Base-by-base conservation (phyloP, 768 basidiomycete genomes). In the Suillus brevipes region DNA sequence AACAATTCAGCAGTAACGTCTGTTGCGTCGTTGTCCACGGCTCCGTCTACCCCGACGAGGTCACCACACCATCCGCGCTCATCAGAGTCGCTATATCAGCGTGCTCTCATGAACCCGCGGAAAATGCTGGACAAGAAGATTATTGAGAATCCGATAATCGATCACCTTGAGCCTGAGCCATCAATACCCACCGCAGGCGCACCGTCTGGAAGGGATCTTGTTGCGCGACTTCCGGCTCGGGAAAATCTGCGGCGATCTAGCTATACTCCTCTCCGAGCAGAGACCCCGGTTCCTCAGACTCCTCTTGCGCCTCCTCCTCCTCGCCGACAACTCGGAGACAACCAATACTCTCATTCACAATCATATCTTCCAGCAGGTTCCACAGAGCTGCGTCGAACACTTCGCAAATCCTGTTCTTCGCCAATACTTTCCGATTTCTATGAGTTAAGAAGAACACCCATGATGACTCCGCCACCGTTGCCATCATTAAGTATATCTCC, bases 301-400 rank as follows among this genome's bases (percentile, higher is more conserved):
- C 87, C 89, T 25, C 80, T 92, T 23, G 80, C 86, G 2, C 91
- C 89, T 2, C 91, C 89, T 42, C 86, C 91, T 6, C 90, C 91
- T 12, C 83, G 81, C 68, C 77, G 81, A 68, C 74, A 83, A 36
- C 73, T 83, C 63, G 61, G 69, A 47, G 78, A 68, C 5, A 77
- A 83, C 10, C 71, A 82, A 23, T 83, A 83, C 68, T 89, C 88
- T 16, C 74, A 80, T 43, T 90, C 89, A 3, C 87, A 89, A 68
- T 85, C 85, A 7, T 79, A 85, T 65, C 73, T 88, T 31, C 73
- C 72, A 8, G 63, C 50, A 42, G 50, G 45, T 59, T 66, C 61
- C 28, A 36, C 49, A 63, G 18, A 61, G 23, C 20, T 47, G 5
- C 61, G 66, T 66, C 69, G 68, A 57, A 58, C 63, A 53, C 69